phyloP scores from a whole-genome alignment of 306 rosid species.

The Mimosa pudica region DNA sequence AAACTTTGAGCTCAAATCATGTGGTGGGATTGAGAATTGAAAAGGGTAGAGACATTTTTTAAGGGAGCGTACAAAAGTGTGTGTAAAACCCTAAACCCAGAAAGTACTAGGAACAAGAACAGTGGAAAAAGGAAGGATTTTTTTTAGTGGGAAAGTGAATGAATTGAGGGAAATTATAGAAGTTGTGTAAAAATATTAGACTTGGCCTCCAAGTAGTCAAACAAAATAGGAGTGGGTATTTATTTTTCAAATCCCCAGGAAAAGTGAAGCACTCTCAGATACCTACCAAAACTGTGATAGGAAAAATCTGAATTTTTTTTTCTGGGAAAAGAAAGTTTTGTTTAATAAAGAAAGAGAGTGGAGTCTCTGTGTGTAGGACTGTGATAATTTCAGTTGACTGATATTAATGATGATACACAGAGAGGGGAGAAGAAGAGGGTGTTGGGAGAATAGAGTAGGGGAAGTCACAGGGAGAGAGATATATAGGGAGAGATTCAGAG shows the following conservation, averaged over 20 bases:
- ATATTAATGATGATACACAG: not conserved
- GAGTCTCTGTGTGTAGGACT: slow-evolving; percentile 1
- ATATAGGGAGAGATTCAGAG: slow-evolving; percentile 37
- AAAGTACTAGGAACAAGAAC: slow-evolving; percentile 34
- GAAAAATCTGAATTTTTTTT: slow-evolving; percentile 19
- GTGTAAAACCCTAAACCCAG: slow-evolving; percentile 78
- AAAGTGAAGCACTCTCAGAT: not conserved
- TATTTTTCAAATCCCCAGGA: slow-evolving; percentile 30
- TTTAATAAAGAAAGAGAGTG: slow-evolving; percentile 27
- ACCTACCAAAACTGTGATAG: slow-evolving; percentile 2
- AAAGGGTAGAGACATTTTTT: not conserved
- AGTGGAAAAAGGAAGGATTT: slow-evolving; percentile 32
- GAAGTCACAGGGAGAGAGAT: slow-evolving; percentile 52
- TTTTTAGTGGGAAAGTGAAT: slow-evolving; percentile 7
- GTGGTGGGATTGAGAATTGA: not conserved
- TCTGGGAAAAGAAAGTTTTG: slow-evolving; percentile 35
- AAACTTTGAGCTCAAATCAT: not conserved
- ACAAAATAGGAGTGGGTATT: not conserved
- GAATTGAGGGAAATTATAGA: slow-evolving; percentile 24
- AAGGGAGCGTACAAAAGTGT: too few species aligned
- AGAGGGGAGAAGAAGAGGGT: slow-evolving; percentile 4
- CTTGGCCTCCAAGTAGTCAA: not conserved
- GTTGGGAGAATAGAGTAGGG: slow-evolving; percentile 12
- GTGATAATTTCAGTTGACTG: slow-evolving; percentile 22
- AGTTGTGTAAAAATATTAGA: not conserved